These are phyloP conservation scores for Geoglossum cookeanum DNA, from an alignment of 2,329 filamentous ascomycete genomes.

Conservation along the genomic window DNA sequence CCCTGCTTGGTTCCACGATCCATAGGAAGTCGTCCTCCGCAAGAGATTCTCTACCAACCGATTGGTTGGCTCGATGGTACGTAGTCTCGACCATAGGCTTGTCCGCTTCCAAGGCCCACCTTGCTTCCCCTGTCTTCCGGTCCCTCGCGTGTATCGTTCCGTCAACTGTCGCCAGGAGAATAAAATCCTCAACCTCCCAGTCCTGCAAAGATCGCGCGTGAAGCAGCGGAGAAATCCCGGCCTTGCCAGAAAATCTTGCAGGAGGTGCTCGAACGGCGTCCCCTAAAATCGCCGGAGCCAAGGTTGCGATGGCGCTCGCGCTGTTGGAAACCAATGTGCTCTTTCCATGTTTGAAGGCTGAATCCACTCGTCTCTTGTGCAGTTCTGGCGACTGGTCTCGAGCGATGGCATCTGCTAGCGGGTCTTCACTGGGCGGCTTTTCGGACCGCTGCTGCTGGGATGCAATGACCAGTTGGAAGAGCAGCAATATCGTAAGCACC, in stretches of 20 bases:
- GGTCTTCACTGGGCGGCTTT: conserved; percentile 15
- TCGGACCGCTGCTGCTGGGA: conserved; percentile 10
- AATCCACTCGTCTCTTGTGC: conserved; percentile 12
- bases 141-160: conserved; percentile 86
- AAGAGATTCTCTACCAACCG: conserved; percentile 36
- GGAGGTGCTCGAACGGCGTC: conserved; percentile 87
- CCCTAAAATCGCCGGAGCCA: conserved; percentile 64
- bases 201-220: conserved; percentile 94
- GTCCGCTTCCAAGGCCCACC: conserved; percentile 71
- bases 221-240: conserved; percentile 54
- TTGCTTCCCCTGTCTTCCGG: conserved; percentile 63
- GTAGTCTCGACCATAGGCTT: conserved; percentile 80
- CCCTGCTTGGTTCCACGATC: conserved; percentile 81
- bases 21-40: conserved; percentile 74
- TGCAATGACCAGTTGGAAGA: conserved; percentile 7
- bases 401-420: conserved; percentile 10
- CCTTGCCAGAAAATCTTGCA: conserved; percentile 45
- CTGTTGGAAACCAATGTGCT: conserved; percentile 25
- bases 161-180: conserved; percentile 99
- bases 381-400: not conserved
- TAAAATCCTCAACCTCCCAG: conserved; percentile 99
- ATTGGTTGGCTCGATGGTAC: conserved; percentile 55
- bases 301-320: conserved; percentile 93
- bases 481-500: conserved; percentile 2
- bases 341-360: conserved; percentile 12